Evolutionary conservation across 2,329 filamentous ascomycete species (phyloP), one percentile per base, ranked within the genome.

Genomic region (Coniochaeta hoffmannii): DNA sequence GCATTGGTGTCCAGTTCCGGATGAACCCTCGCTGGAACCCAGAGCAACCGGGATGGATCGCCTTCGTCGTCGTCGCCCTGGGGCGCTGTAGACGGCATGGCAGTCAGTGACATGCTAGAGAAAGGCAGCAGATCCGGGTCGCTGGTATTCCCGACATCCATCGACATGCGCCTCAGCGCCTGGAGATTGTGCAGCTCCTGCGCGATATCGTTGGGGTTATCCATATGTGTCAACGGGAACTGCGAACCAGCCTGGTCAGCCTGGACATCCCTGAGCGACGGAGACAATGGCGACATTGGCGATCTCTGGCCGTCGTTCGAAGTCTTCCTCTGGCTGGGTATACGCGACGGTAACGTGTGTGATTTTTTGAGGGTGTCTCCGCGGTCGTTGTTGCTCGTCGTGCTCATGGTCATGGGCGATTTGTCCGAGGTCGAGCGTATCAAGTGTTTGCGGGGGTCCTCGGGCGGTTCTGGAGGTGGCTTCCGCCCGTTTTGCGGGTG

Each of bases 1-100:
- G 97, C 94, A 66, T 89, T 91, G 1, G 94, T 94, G 2, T 94
- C 94, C 51, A 99, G 77, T 71, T 99, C 94, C 0, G 94, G 94
- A 65, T 99, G 94, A 28, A 99, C 81, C 57, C 91, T 85, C 24
- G 94, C 94, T 5, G 94, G 94, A 6, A 99, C 94, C 94, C 94
- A 99, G 61, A 97, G 89, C 57, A 97, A 74, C 59, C 91, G 83
- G 2, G 92, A 91, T 8, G 90, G 85, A 67, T 97, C 93, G 63
- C 91, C 88, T 68, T 96, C 91, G 64, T 95, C 88, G 59, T 90
- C 88, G 58, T 83, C 81, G 31, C 85, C 82, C 2, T 79, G 84
- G 1, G 89, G 89, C 17, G 89, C 87, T 59, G 87, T 81, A 17
- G 87, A 80, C 2, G 89, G 86, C 73, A 90, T 86, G 41, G 87